Evolutionary conservation across 106 monocot genomes (phyloP).

Genomic region (Xerophyta viscosa): DNA sequence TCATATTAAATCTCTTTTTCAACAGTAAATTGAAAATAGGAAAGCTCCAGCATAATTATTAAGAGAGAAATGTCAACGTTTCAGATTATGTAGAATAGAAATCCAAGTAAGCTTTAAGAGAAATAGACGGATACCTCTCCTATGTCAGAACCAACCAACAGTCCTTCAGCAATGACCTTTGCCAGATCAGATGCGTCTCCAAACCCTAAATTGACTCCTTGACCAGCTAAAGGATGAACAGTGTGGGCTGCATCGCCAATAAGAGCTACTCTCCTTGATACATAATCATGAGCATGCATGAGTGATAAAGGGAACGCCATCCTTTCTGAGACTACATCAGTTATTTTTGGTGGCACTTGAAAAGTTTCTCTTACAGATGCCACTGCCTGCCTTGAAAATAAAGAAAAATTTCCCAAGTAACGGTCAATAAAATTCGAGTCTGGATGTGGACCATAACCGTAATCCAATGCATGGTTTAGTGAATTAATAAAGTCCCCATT

Average conservation of each 20-base stretch:
- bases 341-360: conserved; percentile 70
- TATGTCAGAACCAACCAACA: conserved; percentile 54
- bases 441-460: conserved; percentile 78
- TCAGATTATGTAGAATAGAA: too few species aligned
- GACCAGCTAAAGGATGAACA: conserved; percentile 96
- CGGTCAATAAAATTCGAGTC: conserved; percentile 38
- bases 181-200: conserved; percentile 71
- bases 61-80: too few species aligned
- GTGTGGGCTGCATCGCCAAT: conserved; percentile 96
- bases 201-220: conserved; percentile 98
- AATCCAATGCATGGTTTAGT: conserved; percentile 80
- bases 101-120: too few species aligned
- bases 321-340: conserved; percentile 60
- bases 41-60: too few species aligned
- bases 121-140: conserved; percentile 52
- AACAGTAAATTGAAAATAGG: too few species aligned
- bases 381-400: conserved; percentile 16
- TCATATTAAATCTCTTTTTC: too few species aligned
- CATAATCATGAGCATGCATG: conserved; percentile 79
- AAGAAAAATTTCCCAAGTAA: conserved; percentile 31
- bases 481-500: conserved; percentile 59
- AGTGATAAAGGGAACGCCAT: conserved; percentile 82
- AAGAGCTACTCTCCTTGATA: conserved; percentile 51
- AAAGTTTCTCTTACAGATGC: conserved; percentile 53
- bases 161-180: conserved; percentile 71